Percentiles rank a stretch among this genome's conserved stretches.
These are phyloP conservation scores for Pleurotus pulmonarius DNA, from an alignment of 768 basidiomycete species.

Conservation along the genomic window DNA sequence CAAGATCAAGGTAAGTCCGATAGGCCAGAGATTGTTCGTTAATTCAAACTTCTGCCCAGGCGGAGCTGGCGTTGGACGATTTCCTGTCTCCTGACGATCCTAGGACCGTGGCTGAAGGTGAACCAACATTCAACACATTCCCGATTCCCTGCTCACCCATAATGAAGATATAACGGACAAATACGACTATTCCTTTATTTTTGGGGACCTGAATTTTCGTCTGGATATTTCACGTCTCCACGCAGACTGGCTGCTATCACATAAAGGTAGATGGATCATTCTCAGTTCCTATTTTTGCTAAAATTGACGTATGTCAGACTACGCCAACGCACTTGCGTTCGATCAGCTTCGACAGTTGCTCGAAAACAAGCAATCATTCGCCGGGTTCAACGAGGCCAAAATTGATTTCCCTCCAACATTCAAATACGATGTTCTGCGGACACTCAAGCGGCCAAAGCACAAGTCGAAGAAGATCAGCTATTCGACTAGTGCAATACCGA, in stretches of 20 bases:
- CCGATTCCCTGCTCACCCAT: neutral
- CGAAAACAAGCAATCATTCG: constrained; percentile 61
- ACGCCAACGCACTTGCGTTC: constrained; percentile 80
- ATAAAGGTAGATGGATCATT: constrained; percentile 47
- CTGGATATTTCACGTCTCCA: constrained; percentile 86
- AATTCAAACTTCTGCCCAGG: constrained; percentile 29
- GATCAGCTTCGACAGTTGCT: constrained; percentile 85
- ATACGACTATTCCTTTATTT: constrained; percentile 87
- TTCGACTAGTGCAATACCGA: constrained; percentile 22
- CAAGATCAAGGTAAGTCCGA: constrained; percentile 73
- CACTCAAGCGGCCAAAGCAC: constrained; percentile 44
- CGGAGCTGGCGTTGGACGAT: constrained; percentile 74
- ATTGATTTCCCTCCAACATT: constrained; percentile 93
- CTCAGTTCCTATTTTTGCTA: neutral
- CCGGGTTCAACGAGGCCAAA: constrained; percentile 73
- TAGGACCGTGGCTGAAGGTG: constrained; percentile 69
- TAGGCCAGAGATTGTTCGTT: constrained; percentile 2
- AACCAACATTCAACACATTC: neutral
- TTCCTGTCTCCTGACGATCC: constrained; percentile 67
- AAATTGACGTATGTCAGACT: constrained; percentile 45
- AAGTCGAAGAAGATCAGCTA: constrained; percentile 30
- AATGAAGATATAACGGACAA: constrained; percentile 73
- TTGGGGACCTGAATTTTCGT: constrained; percentile 91
- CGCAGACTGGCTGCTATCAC: constrained; percentile 90
- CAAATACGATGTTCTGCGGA: constrained; percentile 80